Conservation (phyloP, 352 stramenopile species). For the Phytophthora litchii region DNA sequence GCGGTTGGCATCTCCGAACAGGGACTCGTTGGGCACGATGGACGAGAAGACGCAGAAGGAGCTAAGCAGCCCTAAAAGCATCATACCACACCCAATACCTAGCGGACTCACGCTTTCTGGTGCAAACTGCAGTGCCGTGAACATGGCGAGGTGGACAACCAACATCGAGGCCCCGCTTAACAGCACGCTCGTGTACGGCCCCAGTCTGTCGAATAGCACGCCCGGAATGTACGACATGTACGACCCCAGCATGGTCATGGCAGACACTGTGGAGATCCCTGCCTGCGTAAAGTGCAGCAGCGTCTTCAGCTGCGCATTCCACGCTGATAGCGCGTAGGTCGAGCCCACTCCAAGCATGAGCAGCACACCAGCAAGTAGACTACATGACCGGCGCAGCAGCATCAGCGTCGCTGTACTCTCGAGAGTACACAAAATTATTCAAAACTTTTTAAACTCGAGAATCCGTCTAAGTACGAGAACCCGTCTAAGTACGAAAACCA, state of each 20-base stretch:
- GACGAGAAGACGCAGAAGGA: conserved; percentile 80
- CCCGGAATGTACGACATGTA: conserved; percentile 81
- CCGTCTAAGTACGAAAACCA: no score
- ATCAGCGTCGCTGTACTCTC: no score
- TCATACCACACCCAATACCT: conserved; percentile 54
- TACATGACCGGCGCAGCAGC: conserved; percentile 39
- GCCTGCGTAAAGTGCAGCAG: conserved; percentile 75
- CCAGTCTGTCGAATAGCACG: conserved; percentile 73
- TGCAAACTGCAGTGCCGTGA: conserved; percentile 45
- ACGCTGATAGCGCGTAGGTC: conserved; percentile 80
- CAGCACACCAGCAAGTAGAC: conserved; percentile 60
- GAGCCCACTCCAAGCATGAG: conserved; percentile 80
- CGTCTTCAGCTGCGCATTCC: conserved; percentile 85
- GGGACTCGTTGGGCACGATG: conserved; percentile 79
- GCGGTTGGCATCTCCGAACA: conserved; percentile 72
- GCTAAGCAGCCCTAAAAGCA: conserved; percentile 69
- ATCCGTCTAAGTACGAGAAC: no score
- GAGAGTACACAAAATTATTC: no score
- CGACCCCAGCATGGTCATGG: conserved; percentile 75
- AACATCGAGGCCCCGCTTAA: conserved; percentile 52
- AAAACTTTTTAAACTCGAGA: no score
- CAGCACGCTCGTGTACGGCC: conserved; percentile 62
- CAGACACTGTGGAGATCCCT: conserved; percentile 76
- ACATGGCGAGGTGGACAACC: conserved; percentile 48
- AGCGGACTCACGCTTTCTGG: conserved; percentile 51